Evolutionary conservation across 495 filamentous ascomycete genomes (phyloP), one percentile per base, ranked within the genome.

Genomic region (Aspergillus conjunctus): DNA sequence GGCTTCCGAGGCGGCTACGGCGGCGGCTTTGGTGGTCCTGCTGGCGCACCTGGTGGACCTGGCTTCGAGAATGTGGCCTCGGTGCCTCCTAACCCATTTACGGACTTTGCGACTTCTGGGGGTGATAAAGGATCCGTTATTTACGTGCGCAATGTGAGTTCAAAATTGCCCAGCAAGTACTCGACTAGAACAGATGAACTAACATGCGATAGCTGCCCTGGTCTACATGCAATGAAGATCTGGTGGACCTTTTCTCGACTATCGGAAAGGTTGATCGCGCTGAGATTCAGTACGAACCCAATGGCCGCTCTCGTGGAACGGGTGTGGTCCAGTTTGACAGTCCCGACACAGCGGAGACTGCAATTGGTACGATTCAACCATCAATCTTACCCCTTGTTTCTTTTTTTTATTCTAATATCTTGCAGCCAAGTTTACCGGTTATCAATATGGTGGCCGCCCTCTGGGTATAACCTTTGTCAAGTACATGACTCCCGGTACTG

Each of bases 211-310:
- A 98, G 93, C 85, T 98, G 58, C 94, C 94, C 6, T 98, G 94
- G 94, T 97, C 93, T 33, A 98, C 94, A 20, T 97, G 92, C 77
- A 97, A 98, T 67, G 95, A 98, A 57, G 94, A 98, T 73, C 76
- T 98, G 5, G 83, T 97, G 49, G 94, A 98, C 69, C 83, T 98
- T 14, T 98, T 98, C 83, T 92, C 88, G 31, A 98, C 94, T 7
- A 98, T 98, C 70, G 94, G 93, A 48, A 96, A 97, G 76, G 94
- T 98, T 61, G 92, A 97, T 66, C 91, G 91, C 65, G 94, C 94
- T 11, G 95, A 98, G 78, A 98, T 98, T 51, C 95, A 98, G 77
- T 98, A 98, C 69, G 95, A 98, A 69, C 89, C 91, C 8, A 97
- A 95, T 69, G 93, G 94, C 49, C 91, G 94, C 64, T 98, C 95